These are phyloP conservation scores for Penicillium palitans DNA, from an alignment of 2,329 filamentous ascomycete species.

Conservation along the genomic window DNA sequence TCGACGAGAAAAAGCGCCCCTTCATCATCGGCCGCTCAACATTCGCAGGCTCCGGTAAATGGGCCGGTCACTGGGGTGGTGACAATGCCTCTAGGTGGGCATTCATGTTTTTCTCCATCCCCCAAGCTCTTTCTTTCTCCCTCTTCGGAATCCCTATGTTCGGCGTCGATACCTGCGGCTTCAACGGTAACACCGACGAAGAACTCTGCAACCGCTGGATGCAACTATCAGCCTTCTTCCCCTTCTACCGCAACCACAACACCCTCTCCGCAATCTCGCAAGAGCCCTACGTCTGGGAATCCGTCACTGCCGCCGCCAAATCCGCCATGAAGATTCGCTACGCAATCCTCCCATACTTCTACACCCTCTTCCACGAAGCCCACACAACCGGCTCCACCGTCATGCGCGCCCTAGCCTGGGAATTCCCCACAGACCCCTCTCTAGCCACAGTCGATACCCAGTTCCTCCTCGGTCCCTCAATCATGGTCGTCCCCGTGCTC, in stretches of 20 bases:
- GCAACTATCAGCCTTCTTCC: slow-evolving; percentile 72
- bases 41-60: slow-evolving; percentile 73
- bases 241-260: slow-evolving; percentile 79
- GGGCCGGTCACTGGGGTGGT: slow-evolving; percentile 79
- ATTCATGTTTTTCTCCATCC: slow-evolving; percentile 74
- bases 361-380: slow-evolving; percentile 69
- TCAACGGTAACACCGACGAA: slow-evolving; percentile 65
- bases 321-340: slow-evolving; percentile 71
- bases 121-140: slow-evolving; percentile 72
- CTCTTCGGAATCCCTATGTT: slow-evolving; percentile 79
- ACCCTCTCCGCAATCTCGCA: slow-evolving; percentile 60
- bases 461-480: slow-evolving; percentile 67
- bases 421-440: slow-evolving; percentile 69
- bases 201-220: slow-evolving; percentile 75
- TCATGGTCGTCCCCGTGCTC: slow-evolving; percentile 69
- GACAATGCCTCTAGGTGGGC: slow-evolving; percentile 71
- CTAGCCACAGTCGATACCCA: slow-evolving; percentile 68
- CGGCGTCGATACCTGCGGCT: slow-evolving; percentile 69
- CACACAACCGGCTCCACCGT: slow-evolving; percentile 67
- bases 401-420: slow-evolving; percentile 72
- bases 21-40: slow-evolving; percentile 84
- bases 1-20: slow-evolving; percentile 69
- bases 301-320: slow-evolving; percentile 64
- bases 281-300: slow-evolving; percentile 70
- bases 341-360: slow-evolving; percentile 70